A percentile compares a stretch with the other conserved stretches of the same genome.
Evolutionary conservation across 2,329 filamentous ascomycete genomes (phyloP).

Genomic region (Penicillium sp.): DNA sequence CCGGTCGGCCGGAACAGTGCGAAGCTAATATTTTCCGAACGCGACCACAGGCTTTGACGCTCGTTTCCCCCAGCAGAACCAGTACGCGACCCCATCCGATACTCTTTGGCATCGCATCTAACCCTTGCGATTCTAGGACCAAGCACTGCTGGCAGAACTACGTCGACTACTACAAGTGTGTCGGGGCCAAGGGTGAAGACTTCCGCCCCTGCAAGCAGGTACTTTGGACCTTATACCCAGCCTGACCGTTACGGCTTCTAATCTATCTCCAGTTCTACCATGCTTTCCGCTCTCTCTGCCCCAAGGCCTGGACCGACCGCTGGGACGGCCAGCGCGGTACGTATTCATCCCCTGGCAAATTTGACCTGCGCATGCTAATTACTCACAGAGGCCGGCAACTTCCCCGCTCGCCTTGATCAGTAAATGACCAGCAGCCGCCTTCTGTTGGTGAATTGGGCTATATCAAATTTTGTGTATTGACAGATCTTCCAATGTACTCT

Average conservation of each 20-base stretch:
- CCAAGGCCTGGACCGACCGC: slow-evolving; percentile 84
- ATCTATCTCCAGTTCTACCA: slow-evolving; percentile 70
- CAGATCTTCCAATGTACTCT: slow-evolving; percentile 38
- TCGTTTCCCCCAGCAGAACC: slow-evolving; percentile 95
- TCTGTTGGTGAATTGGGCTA: slow-evolving; percentile 26
- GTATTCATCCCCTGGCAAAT: slow-evolving; percentile 32
- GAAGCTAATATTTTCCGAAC: slow-evolving; percentile 32
- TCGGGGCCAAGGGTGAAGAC: slow-evolving; percentile 96
- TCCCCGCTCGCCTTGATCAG: slow-evolving; percentile 49
- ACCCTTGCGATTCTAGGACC: slow-evolving; percentile 47
- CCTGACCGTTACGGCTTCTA: background rate
- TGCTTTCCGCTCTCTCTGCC: slow-evolving; percentile 96
- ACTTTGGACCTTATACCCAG: slow-evolving; percentile 26
- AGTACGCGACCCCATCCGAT: slow-evolving; percentile 36
- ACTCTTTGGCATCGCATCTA: slow-evolving; percentile 3
- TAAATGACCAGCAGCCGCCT: slow-evolving; percentile 30
- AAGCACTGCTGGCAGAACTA: slow-evolving; percentile 99
- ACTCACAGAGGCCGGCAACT: slow-evolving; percentile 51
- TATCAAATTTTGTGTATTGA: slow-evolving; percentile 30
- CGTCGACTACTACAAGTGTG: slow-evolving; percentile 99
- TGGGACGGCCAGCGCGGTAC: slow-evolving; percentile 97
- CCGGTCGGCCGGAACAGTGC: slow-evolving; percentile 16
- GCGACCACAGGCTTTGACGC: slow-evolving; percentile 79
- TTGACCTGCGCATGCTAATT: slow-evolving; percentile 7
- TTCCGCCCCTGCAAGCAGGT: slow-evolving; percentile 97